A percentile compares a stretch with the other conserved stretches of the same genome.
phyloP scores from a whole-genome alignment of 345 rosid species.

The Brassica carinata region DNA sequence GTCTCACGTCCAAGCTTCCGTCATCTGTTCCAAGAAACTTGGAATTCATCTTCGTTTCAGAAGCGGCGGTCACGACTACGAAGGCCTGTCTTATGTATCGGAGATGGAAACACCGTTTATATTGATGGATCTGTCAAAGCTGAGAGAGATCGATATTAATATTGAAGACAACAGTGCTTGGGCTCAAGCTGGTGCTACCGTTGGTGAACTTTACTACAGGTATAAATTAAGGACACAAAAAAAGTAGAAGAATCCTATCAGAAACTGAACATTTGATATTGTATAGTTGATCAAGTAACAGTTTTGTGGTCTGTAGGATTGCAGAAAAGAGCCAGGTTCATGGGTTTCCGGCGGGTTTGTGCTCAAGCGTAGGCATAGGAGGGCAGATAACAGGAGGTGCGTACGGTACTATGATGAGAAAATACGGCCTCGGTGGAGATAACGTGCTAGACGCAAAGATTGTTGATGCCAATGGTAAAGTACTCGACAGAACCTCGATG shows the following conservation, averaged over 20 bases:
- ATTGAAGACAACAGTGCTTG: constrained; percentile 50
- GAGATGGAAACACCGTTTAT: constrained; percentile 51
- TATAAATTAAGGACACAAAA: not conserved
- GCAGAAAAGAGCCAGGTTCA: constrained; percentile 52
- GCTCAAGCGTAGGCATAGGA: constrained; percentile 59
- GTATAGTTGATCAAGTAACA: not conserved
- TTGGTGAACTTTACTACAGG: constrained; percentile 50
- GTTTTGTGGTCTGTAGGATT: constrained; percentile 35
- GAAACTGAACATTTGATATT: not conserved
- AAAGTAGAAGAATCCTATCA: not conserved
- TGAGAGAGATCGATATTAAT: constrained; percentile 50
- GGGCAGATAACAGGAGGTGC: constrained; percentile 67
- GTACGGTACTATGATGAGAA: constrained; percentile 68
- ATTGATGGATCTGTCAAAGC: constrained; percentile 49
- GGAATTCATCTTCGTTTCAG: constrained; percentile 51
- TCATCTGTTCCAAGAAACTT: constrained; percentile 51
- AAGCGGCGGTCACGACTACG: constrained; percentile 72
- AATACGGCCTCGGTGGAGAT: constrained; percentile 65
- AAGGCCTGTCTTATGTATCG: constrained; percentile 58
- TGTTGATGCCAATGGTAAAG: constrained; percentile 48
- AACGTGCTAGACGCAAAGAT: constrained; percentile 66
- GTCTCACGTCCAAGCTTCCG: constrained; percentile 60
- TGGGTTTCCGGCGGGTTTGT: constrained; percentile 65
- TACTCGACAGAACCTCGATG: not conserved
- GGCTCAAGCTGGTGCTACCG: constrained; percentile 67